Evolutionary conservation across 768 basidiomycete genomes (phyloP).

Genomic region (Hericium alpestre): DNA sequence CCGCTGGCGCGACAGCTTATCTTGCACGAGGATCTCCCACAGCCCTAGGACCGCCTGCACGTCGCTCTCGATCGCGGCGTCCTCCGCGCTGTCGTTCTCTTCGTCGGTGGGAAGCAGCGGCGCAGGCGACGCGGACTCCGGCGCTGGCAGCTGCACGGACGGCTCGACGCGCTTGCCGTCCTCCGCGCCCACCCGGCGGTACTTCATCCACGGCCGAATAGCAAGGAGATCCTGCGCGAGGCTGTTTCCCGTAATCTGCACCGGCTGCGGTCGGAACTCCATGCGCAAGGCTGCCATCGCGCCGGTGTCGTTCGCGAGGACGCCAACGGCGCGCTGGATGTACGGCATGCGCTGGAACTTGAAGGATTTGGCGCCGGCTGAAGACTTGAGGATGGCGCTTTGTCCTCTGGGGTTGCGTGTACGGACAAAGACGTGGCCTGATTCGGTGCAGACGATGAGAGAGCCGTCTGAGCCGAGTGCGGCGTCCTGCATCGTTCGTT

Average conservation of each 20-base stretch:
- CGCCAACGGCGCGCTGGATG: constrained; percentile 76
- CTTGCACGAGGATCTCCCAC: constrained; percentile 10
- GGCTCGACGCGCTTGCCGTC: constrained; percentile 2
- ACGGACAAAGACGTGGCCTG: constrained; percentile 88
- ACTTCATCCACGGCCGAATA: constrained; percentile 49
- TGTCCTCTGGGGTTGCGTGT: constrained; percentile 31
- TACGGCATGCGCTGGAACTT: constrained; percentile 75
- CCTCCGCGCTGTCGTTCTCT: constrained; percentile 16
- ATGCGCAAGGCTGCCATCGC: constrained; percentile 78
- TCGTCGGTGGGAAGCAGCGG: neutral
- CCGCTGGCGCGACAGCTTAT: constrained; percentile 1
- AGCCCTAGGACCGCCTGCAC: constrained; percentile 21
- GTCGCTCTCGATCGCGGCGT: constrained; percentile 27
- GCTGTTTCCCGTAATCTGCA: constrained; percentile 43
- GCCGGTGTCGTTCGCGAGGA: constrained; percentile 53
- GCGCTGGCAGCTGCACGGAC: neutral
- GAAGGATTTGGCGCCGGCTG: constrained; percentile 35
- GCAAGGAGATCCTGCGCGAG: constrained; percentile 57
- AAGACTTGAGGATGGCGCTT: constrained; percentile 13
- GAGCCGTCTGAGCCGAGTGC: constrained; percentile 81
- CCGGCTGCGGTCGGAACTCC: constrained; percentile 50
- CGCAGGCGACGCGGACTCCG: neutral
- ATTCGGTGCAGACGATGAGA: constrained; percentile 86
- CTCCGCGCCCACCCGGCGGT: neutral
- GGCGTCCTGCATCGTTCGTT: constrained; percentile 47